Evolutionary conservation across 73 alveolate genomes (phyloP).

Genomic region (Stentor coeruleus): DNA sequence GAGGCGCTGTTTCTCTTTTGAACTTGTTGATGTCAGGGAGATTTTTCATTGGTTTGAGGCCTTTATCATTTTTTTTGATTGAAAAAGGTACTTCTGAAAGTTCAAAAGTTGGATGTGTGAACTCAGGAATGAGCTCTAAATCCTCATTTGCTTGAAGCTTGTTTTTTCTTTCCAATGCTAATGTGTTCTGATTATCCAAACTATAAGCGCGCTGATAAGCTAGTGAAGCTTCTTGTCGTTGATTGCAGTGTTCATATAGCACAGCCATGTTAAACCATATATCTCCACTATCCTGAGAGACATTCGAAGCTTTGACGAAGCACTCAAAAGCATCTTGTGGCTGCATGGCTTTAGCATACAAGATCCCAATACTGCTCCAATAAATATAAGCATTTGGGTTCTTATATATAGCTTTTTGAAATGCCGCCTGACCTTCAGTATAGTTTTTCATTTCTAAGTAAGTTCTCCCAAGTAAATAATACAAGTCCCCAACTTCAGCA

Average conservation of each 20-base stretch:
- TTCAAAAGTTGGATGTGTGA: constrained; percentile 10
- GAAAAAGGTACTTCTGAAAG: constrained; percentile 16
- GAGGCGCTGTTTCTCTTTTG: neutral
- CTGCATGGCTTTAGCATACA: constrained; percentile 41
- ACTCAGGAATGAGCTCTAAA: constrained; percentile 5
- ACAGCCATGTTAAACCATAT: constrained; percentile 68
- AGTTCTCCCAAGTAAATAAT: constrained; percentile 55
- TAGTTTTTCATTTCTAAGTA: constrained; percentile 40
- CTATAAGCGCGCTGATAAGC: constrained; percentile 45
- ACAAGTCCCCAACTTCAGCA: constrained; percentile 43
- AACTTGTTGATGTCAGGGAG: constrained; percentile 20
- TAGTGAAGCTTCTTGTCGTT: constrained; percentile 61
- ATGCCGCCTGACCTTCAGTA: constrained; percentile 45
- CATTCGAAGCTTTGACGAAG: constrained; percentile 50
- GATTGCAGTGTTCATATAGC: constrained; percentile 67
- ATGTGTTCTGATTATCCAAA: neutral
- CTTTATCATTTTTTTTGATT: constrained; percentile 19
- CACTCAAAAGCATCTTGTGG: constrained; percentile 69
- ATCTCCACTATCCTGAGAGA: constrained; percentile 47
- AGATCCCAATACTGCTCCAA: constrained; percentile 58
- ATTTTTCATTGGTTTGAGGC: neutral
- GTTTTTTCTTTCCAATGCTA: constrained; percentile 17
- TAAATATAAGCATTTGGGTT: constrained; percentile 55
- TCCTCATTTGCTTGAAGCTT: constrained; percentile 13
- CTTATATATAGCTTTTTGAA: constrained; percentile 48